phyloP scores from a whole-genome alignment of 2,329 filamentous ascomycete species.

The Fusarium ambrosium region DNA sequence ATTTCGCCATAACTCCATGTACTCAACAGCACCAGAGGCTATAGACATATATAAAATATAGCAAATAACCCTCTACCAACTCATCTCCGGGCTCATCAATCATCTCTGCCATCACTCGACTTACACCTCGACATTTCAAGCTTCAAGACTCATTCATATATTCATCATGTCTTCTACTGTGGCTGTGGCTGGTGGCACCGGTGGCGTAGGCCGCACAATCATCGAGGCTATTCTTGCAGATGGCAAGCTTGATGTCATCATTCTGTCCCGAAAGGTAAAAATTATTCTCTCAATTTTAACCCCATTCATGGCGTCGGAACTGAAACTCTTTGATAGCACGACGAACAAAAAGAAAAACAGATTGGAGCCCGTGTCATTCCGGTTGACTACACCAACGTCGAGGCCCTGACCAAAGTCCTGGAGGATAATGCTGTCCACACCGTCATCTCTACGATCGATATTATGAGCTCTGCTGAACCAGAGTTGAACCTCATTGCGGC shows the following conservation, averaged over 20 bases:
- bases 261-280: conserved; percentile 56
- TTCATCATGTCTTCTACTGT: background rate
- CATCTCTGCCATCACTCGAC: background rate
- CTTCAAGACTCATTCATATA: background rate
- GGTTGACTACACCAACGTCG: conserved; percentile 48
- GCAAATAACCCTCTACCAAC: background rate
- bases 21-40: background rate
- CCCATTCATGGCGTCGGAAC: background rate
- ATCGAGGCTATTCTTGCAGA: background rate
- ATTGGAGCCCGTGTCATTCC: conserved; percentile 42
- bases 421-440: conserved; percentile 58
- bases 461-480: conserved; percentile 40
- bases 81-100: background rate
- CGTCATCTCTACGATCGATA: conserved; percentile 57
- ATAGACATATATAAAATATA: background rate
- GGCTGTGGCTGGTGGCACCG: background rate
- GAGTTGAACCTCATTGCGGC: conserved; percentile 58
- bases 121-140: background rate
- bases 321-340: background rate
- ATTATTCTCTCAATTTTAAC: background rate
- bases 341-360: background rate
- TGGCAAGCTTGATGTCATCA: conserved; percentile 58
- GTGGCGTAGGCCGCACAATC: background rate
- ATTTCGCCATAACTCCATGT: background rate
- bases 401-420: conserved; percentile 40